These are phyloP conservation scores for Starmera caribaea DNA, from an alignment of 805 yeast genomes.

Conservation along the genomic window DNA sequence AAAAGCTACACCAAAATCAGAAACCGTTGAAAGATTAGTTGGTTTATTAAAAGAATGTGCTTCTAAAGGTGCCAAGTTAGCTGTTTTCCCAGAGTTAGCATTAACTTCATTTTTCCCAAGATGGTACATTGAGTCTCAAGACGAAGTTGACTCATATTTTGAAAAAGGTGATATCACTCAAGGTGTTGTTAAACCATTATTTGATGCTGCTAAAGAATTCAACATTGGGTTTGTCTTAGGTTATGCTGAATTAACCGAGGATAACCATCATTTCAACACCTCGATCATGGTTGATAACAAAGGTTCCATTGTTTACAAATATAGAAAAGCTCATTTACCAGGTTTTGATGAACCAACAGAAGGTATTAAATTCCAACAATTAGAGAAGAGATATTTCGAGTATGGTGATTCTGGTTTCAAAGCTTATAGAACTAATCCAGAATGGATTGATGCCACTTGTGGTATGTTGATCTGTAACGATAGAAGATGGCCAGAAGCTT, in stretches of 20 bases:
- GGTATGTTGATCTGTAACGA: conserved; percentile 32
- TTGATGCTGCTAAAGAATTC: conserved; percentile 21
- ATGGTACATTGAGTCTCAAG: conserved; percentile 23
- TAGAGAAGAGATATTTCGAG: conserved; percentile 29
- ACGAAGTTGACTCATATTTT: conserved; percentile 25
- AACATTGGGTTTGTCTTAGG: conserved; percentile 25
- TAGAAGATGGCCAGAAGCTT: conserved; percentile 33
- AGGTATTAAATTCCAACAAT: conserved; percentile 24
- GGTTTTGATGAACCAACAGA: conserved; percentile 27
- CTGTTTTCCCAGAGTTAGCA: conserved; percentile 28
- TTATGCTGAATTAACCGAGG: conserved; percentile 29
- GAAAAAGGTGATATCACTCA: conserved; percentile 25
- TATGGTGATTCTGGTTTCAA: conserved; percentile 28
- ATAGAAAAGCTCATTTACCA: conserved; percentile 29
- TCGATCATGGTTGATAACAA: conserved; percentile 22
- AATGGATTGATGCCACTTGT: conserved; percentile 26
- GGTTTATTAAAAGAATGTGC: conserved; percentile 22
- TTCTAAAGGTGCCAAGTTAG: conserved; percentile 22
- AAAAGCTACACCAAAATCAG: conserved; percentile 20
- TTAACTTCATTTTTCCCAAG: conserved; percentile 29
- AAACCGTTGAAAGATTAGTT: conserved; percentile 22
- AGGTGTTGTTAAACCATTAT: conserved; percentile 21
- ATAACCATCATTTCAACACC: conserved; percentile 26
- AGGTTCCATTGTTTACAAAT: conserved; percentile 22
- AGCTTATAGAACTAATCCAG: conserved; percentile 24